Base-by-base conservation (phyloP, 2,329 filamentous ascomycete species). In the Blumeriella jaapii region DNA sequence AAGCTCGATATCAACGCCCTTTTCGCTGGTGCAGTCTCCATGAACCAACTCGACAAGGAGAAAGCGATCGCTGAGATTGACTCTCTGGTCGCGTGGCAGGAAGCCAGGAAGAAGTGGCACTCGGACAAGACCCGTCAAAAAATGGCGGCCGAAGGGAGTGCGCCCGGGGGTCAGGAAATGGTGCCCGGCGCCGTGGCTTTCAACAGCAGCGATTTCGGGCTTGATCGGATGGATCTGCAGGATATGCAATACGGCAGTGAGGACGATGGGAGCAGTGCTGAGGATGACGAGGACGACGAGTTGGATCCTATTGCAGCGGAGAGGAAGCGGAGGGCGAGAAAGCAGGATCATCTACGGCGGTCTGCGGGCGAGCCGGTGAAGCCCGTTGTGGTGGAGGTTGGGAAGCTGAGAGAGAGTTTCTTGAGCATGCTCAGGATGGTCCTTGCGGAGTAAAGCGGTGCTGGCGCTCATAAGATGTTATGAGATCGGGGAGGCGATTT, bases 61-160 rank as follows among this genome's bases (percentile, higher is more conserved):
- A 73, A 74, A 45, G 82, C 82, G 0, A 74, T 87, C 6, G 62
- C 62, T 3, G 91, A 98, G 61, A 87, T 96, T 53, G 75, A 96
- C 53, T 64, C 71, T 18, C 67, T 98, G 31, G 91, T 98, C 49
- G 69, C 78, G 30, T 98, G 91, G 91, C 91, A 98, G 59, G 84
- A 87, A 55, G 83, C 84, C 26, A 70, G 91, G 36, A 96, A 98
- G 69, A 89, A 89, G 62, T 98, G 91, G 91, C 91, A 98, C 57
- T 78, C 89, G 42, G 85, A 93, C 61, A 98, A 98, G 68, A 98
- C 91, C 6, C 68, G 87, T 35, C 91, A 96, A 63, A 98, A 98
- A 69, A 96, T 98, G 91, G 91, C 91, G 0, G 86, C 85, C 2
- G 86, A 89, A 52, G 77, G 76, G 3, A 66, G 67, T 5, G 63